Percentiles rank a stretch among this genome's conserved stretches.
Evolutionary conservation across 225 moss, liverwort and hornwort species (phyloP).

Genomic region (Pseudoscleropodium purum): DNA sequence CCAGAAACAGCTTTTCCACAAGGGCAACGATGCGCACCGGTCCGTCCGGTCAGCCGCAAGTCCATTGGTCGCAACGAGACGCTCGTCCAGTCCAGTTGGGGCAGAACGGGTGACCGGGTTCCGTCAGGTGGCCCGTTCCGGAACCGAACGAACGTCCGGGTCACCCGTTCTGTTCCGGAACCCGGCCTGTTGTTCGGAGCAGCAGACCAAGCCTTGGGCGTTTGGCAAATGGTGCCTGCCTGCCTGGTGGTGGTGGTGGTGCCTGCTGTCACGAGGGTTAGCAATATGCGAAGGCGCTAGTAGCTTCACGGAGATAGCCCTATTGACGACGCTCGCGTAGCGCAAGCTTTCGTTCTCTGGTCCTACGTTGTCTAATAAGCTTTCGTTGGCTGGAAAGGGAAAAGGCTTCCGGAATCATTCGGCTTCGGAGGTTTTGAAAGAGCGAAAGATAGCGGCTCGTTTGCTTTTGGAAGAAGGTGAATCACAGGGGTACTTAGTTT

Average conservation of each 20-base stretch:
- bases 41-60: neutral
- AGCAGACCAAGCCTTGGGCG: neutral
- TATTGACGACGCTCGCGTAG: neutral
- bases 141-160: neutral
- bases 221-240: neutral
- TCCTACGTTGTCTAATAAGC: neutral
- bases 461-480: neutral
- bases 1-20: neutral
- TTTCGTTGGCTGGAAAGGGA: neutral
- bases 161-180: neutral
- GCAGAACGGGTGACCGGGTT: neutral
- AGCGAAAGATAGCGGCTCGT: neutral
- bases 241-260: neutral
- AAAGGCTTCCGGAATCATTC: neutral
- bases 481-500: neutral
- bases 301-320: neutral
- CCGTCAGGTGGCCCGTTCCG: neutral
- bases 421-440: neutral
- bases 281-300: conserved; percentile 2
- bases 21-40: neutral
- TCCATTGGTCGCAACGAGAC: neutral
- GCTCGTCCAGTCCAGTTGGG: neutral
- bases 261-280: conserved; percentile 18
- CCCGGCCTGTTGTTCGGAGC: neutral
- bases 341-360: neutral